Percentiles rank a stretch among this genome's conserved stretches.
These are phyloP conservation scores for Globisporangium apiculatum DNA, from an alignment of 352 stramenopile genomes.

Conservation along the genomic window DNA sequence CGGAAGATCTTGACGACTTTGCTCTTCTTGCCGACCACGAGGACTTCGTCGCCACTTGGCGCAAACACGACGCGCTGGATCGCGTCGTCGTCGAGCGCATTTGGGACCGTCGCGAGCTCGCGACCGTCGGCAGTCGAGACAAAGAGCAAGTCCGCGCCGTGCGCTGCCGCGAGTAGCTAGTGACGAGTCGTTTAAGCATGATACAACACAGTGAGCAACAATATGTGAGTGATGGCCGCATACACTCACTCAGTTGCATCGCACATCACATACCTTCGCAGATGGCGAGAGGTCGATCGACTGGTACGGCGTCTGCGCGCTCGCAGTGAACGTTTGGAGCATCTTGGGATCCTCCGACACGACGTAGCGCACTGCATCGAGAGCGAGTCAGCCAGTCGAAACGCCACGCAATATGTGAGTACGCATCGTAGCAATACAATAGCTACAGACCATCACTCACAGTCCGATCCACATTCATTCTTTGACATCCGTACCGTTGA, in stretches of 20 bases:
- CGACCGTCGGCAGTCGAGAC: constrained; percentile 38
- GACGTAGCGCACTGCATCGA: constrained; percentile 53
- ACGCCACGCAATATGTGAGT: no score
- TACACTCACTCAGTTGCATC: neutral
- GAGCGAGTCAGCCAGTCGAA: no score
- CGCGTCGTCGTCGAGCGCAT: constrained; percentile 44
- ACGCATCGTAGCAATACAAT: no score
- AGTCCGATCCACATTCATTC: neutral
- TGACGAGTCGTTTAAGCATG: no score
- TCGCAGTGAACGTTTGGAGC: constrained; percentile 52
- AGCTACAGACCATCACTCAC: no score
- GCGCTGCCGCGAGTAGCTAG: constrained; percentile 51
- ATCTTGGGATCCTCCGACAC: constrained; percentile 73
- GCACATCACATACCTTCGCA: constrained; percentile 37
- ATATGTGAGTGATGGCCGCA: neutral
- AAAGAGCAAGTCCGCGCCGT: constrained; percentile 53
- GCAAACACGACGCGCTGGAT: constrained; percentile 64
- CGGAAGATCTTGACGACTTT: constrained; percentile 75
- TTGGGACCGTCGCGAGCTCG: constrained; percentile 40
- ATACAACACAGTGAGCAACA: neutral
- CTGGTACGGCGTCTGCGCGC: constrained; percentile 44
- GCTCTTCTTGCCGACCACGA: constrained; percentile 54
- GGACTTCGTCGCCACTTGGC: constrained; percentile 47
- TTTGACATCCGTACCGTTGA: constrained; percentile 43
- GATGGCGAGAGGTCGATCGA: constrained; percentile 56